A percentile compares a stretch with the other conserved stretches of the same genome.
phyloP scores from a whole-genome alignment of 116 monocot species.

The Papilionanthe hybrid region DNA sequence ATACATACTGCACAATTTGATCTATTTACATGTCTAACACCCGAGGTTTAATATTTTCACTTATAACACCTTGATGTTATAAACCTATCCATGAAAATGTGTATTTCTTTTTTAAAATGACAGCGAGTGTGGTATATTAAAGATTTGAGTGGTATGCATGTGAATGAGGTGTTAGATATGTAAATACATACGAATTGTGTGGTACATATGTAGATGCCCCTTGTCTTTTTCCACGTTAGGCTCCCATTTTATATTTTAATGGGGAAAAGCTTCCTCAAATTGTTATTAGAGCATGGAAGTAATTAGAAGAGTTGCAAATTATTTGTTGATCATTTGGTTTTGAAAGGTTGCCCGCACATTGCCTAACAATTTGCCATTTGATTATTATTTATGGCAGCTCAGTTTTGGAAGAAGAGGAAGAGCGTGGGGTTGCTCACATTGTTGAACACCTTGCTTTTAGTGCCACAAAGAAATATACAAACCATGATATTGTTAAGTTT shows the following conservation, averaged over 20 bases:
- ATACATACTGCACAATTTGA: no score
- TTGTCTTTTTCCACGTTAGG: not conserved
- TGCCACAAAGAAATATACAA: conserved; percentile 92
- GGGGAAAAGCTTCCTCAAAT: not conserved
- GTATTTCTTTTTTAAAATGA: no score
- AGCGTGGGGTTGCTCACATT: conserved; percentile 97
- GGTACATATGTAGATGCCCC: no score
- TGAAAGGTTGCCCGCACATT: not conserved
- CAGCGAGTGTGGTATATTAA: no score
- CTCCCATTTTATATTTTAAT: not conserved
- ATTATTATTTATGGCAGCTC: conserved; percentile 57
- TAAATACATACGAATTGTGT: no score
- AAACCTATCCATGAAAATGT: no score
- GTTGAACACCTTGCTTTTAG: conserved; percentile 98
- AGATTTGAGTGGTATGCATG: no score
- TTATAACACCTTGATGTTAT: no score
- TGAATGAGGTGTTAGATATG: no score
- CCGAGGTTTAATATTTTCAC: no score
- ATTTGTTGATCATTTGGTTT: not conserved
- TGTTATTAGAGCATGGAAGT: not conserved
- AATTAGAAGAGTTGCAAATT: not conserved
- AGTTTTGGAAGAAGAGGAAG: conserved; percentile 96
- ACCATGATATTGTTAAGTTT: conserved; percentile 97
- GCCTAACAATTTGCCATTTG: conserved; percentile 5
- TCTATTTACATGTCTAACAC: no score